Conservation (phyloP, 768 basidiomycete species). For the Russula virescens region DNA sequence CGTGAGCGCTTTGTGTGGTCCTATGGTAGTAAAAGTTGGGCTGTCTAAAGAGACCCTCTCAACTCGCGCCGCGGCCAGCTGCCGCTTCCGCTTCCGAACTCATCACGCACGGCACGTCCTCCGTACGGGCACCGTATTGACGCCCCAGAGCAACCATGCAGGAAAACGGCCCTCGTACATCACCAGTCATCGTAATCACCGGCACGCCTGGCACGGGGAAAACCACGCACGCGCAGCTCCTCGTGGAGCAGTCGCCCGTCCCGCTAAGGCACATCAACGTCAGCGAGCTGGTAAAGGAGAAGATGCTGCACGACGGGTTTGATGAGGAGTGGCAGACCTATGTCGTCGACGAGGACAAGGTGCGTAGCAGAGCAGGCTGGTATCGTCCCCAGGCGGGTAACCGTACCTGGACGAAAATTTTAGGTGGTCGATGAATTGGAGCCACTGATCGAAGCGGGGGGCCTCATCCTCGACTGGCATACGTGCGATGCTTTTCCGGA, state of each 20-base stretch:
- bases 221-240: constrained; percentile 85
- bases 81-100: too few species aligned
- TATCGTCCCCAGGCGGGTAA: neutral
- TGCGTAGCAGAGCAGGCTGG: constrained; percentile 35
- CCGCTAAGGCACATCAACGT: constrained; percentile 82
- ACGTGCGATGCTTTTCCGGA: constrained; percentile 92
- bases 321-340: constrained; percentile 96
- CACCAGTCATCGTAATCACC: constrained; percentile 76
- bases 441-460: constrained; percentile 53
- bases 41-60: too few species aligned
- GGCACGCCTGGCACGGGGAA: constrained; percentile 97
- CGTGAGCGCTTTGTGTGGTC: too few species aligned
- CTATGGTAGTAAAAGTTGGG: too few species aligned
- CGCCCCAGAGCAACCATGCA: constrained; percentile 1
- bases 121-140: neutral
- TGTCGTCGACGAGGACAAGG: constrained; percentile 94
- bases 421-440: constrained; percentile 90
- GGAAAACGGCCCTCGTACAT: constrained; percentile 26
- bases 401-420: neutral
- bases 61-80: too few species aligned
- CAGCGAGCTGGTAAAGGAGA: constrained; percentile 83
- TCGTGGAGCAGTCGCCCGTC: constrained; percentile 63
- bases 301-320: constrained; percentile 72
- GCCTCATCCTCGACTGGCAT: constrained; percentile 88
- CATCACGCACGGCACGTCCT: too few species aligned